These are phyloP conservation scores for Ophiorrhiza pumila DNA, from an alignment of 257 asterid species.

Conservation along the genomic window DNA sequence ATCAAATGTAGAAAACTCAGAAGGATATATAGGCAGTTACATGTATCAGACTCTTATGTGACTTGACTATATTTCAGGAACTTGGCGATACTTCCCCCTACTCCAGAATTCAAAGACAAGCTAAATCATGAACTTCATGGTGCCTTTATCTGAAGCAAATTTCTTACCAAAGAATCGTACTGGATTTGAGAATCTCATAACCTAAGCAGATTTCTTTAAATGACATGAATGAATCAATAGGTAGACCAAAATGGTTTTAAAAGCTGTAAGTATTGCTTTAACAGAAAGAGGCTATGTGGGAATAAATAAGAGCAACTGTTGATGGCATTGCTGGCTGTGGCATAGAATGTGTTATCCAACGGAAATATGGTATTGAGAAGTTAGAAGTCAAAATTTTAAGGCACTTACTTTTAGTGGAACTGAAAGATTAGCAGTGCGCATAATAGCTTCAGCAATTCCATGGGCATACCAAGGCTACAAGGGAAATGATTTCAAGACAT, in stretches of 20 bases:
- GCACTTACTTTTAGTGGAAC: constrained; percentile 79
- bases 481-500: not conserved
- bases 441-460: constrained; percentile 91
- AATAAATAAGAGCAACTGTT: not conserved
- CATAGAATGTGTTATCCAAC: not conserved
- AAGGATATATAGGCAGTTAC: not conserved
- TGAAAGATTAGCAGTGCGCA: constrained; percentile 84
- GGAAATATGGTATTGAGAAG: not conserved
- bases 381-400: constrained; percentile 2
- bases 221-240: not conserved
- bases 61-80: not conserved
- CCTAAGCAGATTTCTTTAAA: not conserved
- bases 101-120: not conserved
- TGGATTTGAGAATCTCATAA: not conserved
- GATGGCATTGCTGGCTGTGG: not conserved
- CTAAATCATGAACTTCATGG: not conserved
- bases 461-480: constrained; percentile 99
- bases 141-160: not conserved
- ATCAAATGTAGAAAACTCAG: not conserved
- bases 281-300: not conserved
- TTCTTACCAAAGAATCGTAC: not conserved
- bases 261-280: not conserved
- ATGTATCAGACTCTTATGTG: not conserved
- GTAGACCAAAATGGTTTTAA: constrained; percentile 2
- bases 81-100: not conserved